A percentile compares a stretch with the other conserved stretches of the same genome.
Conservation (phyloP, 306 rosid genomes). For the Cicer chorassanicum region DNA sequence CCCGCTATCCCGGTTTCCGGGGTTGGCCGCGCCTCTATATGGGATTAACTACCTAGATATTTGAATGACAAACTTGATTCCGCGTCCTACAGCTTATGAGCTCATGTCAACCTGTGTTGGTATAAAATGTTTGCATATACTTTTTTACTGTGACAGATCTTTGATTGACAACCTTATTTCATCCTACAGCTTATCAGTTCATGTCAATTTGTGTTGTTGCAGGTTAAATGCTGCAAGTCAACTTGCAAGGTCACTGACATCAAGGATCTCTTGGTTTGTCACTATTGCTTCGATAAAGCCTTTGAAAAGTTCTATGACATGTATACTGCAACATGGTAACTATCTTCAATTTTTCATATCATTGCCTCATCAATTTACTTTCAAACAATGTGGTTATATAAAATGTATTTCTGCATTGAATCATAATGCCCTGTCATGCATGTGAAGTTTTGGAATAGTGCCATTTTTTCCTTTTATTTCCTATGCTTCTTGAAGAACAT, state of each 20-base stretch:
- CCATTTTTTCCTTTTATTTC: not conserved
- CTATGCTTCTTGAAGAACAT: not conserved
- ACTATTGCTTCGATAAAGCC: constrained; percentile 82
- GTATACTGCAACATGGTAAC: constrained; percentile 88
- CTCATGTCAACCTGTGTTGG: constrained; percentile 36
- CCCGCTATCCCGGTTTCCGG: too few relatives aligned
- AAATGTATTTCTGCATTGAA: constrained; percentile 25
- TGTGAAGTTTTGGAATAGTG: constrained; percentile 3
- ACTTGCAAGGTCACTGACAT: constrained; percentile 80
- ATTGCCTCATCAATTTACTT: constrained; percentile 19
- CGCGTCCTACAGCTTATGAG: constrained; percentile 18
- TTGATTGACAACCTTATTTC: constrained; percentile 22
- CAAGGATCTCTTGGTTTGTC: constrained; percentile 81
- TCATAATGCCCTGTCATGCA: not conserved
- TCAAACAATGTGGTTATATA: not conserved
- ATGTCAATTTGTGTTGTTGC: constrained; percentile 37
- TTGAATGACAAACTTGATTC: constrained; percentile 7
- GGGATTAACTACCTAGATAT: too few relatives aligned
- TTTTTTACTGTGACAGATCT: constrained; percentile 17
- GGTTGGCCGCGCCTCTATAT: too few relatives aligned
- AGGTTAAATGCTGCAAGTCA: constrained; percentile 92
- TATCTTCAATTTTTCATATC: constrained; percentile 22
- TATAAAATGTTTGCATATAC: constrained; percentile 45
- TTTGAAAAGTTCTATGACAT: constrained; percentile 88
- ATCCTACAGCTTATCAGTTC: constrained; percentile 31